Evolutionary conservation across 208 protist species (phyloP).

Genomic region (Crithidia brevicula): DNA sequence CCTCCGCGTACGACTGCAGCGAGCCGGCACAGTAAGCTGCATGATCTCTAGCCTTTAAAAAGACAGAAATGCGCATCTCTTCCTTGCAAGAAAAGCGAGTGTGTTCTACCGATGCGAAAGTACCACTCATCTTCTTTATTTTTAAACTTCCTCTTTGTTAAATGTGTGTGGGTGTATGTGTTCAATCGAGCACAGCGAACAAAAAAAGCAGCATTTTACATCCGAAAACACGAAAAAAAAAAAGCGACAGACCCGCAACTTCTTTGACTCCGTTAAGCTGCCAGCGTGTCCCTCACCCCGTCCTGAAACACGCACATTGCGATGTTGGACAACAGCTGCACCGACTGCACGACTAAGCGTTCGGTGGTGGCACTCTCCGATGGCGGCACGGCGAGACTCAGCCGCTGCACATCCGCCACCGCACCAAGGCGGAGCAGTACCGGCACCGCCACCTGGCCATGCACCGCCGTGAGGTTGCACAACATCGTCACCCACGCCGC

Average conservation of each 20-base stretch:
- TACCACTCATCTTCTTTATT: no score
- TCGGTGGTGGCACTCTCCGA: slow-evolving; percentile 32
- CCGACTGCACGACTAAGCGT: slow-evolving; percentile 32
- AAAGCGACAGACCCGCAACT: not conserved
- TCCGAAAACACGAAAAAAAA: no score
- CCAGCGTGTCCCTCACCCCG: not conserved
- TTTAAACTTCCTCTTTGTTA: no score
- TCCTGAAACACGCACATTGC: slow-evolving; percentile 1
- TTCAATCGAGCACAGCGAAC: no score
- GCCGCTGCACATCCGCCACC: slow-evolving; percentile 49
- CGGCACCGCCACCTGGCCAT: slow-evolving; percentile 23
- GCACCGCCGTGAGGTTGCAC: slow-evolving; percentile 46
- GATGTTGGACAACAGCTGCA: slow-evolving; percentile 53
- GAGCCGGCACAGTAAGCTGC: no score
- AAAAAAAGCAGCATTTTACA: no score
- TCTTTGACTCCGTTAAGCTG: not conserved
- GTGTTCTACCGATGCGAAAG: no score
- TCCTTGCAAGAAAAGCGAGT: no score
- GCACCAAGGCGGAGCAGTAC: slow-evolving; percentile 37
- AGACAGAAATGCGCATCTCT: no score
- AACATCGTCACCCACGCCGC: slow-evolving; percentile 48
- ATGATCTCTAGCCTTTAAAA: no score
- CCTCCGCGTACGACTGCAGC: no score
- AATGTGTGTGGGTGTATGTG: no score
- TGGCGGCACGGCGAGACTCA: slow-evolving; percentile 27